Percentiles rank a stretch among this genome's conserved stretches.
phyloP scores from a whole-genome alignment of 129 eudicot species.

The Apium graveolens region DNA sequence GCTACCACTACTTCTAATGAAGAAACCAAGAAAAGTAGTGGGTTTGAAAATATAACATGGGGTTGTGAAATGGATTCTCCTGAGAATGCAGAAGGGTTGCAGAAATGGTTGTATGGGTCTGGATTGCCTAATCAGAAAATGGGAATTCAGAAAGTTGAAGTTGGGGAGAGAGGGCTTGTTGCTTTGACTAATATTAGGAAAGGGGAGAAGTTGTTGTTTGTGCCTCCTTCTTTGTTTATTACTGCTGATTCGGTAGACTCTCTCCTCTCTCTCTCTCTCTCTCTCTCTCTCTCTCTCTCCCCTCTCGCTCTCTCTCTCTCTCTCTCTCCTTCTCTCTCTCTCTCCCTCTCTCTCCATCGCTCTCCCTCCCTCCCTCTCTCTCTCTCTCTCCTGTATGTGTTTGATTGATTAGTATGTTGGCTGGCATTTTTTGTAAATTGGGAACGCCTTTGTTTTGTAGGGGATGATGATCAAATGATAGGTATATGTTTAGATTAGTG shows the following conservation, averaged over 20 bases:
- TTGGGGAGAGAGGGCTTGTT: slow-evolving; percentile 93
- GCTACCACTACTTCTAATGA: slow-evolving; percentile 30
- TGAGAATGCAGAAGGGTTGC: slow-evolving; percentile 71
- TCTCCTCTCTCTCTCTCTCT: too few species aligned
- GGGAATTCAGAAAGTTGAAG: slow-evolving; percentile 68
- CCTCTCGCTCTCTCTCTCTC: too few species aligned
- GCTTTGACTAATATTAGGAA: slow-evolving; percentile 70
- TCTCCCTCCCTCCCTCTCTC: too few species aligned
- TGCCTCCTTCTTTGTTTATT: slow-evolving; percentile 85
- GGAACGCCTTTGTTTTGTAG: neutral
- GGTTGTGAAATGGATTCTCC: slow-evolving; percentile 82
- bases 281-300: too few species aligned
- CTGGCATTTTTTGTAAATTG: neutral
- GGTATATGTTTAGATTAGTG: neutral
- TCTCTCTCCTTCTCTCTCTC: too few species aligned
- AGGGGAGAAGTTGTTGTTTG: slow-evolving; percentile 81
- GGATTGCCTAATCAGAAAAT: slow-evolving; percentile 87
- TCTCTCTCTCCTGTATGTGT: neutral
- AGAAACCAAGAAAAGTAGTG: slow-evolving; percentile 16
- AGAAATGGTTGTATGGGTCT: slow-evolving; percentile 62
- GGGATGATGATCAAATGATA: neutral
- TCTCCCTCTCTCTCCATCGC: too few species aligned
- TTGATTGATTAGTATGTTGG: neutral
- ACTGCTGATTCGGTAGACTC: slow-evolving; percentile 66
- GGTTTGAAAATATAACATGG: slow-evolving; percentile 43